These are phyloP conservation scores for Macroventuria anomochaeta DNA, from an alignment of 2,329 filamentous ascomycete genomes.

Conservation along the genomic window DNA sequence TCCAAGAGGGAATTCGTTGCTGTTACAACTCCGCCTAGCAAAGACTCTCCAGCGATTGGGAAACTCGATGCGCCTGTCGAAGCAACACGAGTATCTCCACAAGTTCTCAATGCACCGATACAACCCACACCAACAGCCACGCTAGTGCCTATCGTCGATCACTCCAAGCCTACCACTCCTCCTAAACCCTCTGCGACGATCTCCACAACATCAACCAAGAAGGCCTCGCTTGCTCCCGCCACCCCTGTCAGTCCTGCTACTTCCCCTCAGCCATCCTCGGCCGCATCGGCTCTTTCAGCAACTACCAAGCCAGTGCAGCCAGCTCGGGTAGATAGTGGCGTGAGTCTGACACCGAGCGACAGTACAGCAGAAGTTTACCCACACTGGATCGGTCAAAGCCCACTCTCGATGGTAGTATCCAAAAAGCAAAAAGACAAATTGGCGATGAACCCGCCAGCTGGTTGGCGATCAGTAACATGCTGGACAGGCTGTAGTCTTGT, in stretches of 20 bases:
- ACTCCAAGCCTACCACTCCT: too few species aligned
- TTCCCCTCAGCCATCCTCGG: neutral
- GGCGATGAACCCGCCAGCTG: constrained; percentile 11
- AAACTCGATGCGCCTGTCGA: neutral
- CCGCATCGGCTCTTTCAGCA: neutral
- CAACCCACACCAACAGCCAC: neutral
- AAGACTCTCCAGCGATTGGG: neutral
- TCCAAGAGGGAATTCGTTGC: neutral
- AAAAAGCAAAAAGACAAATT: constrained; percentile 3
- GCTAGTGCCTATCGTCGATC: too few species aligned
- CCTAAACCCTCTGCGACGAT: neutral
- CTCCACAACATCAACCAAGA: neutral
- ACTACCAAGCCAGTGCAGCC: neutral
- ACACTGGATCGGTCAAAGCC: neutral
- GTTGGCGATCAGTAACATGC: constrained; percentile 13
- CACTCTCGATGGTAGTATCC: neutral
- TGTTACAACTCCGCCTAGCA: neutral
- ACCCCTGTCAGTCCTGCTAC: neutral
- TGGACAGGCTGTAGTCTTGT: constrained; percentile 2
- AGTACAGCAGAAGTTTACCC: neutral
- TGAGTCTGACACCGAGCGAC: neutral
- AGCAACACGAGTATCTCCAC: neutral
- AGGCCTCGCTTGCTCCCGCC: neutral
- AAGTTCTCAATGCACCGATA: too few species aligned
- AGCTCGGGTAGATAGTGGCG: constrained; percentile 6